A percentile compares a stretch with the other conserved stretches of the same genome.
Conservation (phyloP, 805 yeast species). For the Dipodascopsis uninucleata region DNA sequence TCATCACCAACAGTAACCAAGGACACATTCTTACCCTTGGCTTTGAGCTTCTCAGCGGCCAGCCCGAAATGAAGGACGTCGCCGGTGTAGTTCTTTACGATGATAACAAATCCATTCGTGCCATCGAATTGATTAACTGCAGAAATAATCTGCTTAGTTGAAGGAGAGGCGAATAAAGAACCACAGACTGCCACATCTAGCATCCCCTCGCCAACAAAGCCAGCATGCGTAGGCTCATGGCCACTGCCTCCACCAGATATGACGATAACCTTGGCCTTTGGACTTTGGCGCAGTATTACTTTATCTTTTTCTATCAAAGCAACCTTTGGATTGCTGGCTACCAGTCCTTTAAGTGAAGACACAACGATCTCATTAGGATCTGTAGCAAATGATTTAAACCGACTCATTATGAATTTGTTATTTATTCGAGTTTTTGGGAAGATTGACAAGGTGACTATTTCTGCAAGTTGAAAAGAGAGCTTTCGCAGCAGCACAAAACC, state of each 20-base stretch:
- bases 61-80: conserved; percentile 89
- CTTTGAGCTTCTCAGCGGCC: conserved; percentile 81
- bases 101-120: conserved; percentile 58
- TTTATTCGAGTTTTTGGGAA: no score
- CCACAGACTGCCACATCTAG: conserved; percentile 87
- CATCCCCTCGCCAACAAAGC: conserved; percentile 81
- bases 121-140: conserved; percentile 43
- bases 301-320: conserved; percentile 52
- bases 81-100: conserved; percentile 91
- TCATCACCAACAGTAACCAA: conserved; percentile 81
- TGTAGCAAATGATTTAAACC: conserved; percentile 31
- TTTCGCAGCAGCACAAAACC: no score
- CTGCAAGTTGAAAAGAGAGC: no score
- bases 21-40: conserved; percentile 67
- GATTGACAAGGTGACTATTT: no score
- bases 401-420: conserved; percentile 6
- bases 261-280: conserved; percentile 48
- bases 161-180: conserved; percentile 83
- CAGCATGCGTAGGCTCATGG: conserved; percentile 90
- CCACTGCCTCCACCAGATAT: conserved; percentile 94
- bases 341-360: conserved; percentile 51
- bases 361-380: conserved; percentile 33
- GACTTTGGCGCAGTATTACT: conserved; percentile 29
- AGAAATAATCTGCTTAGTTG: conserved; percentile 75
- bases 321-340: conserved; percentile 52